phyloP scores from a whole-genome alignment of 768 basidiomycete species.

The Leccinellum rugosiceps region DNA sequence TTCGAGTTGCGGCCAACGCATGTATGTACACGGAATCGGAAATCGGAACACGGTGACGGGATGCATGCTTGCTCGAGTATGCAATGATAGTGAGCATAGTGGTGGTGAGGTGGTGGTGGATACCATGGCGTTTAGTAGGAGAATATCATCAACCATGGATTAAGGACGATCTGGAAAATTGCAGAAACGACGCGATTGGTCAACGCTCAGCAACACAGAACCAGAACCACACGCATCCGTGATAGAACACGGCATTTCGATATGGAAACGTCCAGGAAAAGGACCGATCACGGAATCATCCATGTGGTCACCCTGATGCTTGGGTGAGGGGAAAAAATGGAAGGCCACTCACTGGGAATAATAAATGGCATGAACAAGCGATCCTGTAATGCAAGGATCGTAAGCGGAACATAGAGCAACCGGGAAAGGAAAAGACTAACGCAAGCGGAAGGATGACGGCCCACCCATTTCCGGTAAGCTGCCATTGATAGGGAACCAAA shows the following conservation, averaged over 20 bases:
- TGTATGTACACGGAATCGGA: not conserved
- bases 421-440: slow-evolving; percentile 37
- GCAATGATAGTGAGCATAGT: slow-evolving; percentile 4
- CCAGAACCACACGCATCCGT: not conserved
- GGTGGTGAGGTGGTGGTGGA: not conserved
- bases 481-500: slow-evolving; percentile 65
- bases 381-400: slow-evolving; percentile 38
- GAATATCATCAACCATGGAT: slow-evolving; percentile 89
- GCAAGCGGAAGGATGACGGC: slow-evolving; percentile 75
- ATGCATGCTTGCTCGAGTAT: not conserved
- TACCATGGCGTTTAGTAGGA: slow-evolving; percentile 39
- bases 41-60: not conserved
- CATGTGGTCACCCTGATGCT: not conserved
- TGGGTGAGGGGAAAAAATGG: slow-evolving; percentile 5
- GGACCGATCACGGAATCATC: not conserved
- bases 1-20: not conserved
- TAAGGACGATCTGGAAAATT: slow-evolving; percentile 63
- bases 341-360: slow-evolving; percentile 65
- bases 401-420: not conserved
- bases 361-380: slow-evolving; percentile 60
- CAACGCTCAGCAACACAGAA: slow-evolving; percentile 4
- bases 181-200: slow-evolving; percentile 7
- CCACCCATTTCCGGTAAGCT: slow-evolving; percentile 57
- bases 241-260: slow-evolving; percentile 4
- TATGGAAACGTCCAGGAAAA: slow-evolving; percentile 24